phyloP scores from a whole-genome alignment of 129 eudicot species.

The Flaveria bidentis region DNA sequence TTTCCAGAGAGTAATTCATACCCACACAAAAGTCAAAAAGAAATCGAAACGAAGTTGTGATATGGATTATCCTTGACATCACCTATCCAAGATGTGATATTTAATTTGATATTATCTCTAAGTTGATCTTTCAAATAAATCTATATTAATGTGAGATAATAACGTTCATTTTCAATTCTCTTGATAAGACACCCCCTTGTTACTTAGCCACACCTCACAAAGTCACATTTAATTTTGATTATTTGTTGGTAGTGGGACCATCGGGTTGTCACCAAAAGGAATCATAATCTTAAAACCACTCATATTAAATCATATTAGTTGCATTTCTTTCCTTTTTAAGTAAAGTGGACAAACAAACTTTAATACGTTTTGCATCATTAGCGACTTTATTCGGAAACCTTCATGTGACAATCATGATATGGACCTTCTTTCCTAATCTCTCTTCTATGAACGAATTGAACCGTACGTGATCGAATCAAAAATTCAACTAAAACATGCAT shows the following conservation, averaged over 20 bases:
- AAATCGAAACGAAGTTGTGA: too few relatives aligned
- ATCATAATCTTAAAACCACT: slow-evolving; percentile 82
- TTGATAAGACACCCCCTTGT: slow-evolving; percentile 39
- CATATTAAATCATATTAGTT: slow-evolving; percentile 52
- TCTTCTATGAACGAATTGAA: slow-evolving; percentile 21
- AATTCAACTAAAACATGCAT: too few relatives aligned
- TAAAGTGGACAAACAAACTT: slow-evolving; percentile 65
- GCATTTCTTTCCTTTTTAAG: slow-evolving; percentile 48
- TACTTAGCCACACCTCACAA: slow-evolving; percentile 39
- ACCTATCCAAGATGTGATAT: slow-evolving; percentile 25
- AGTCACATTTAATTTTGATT: slow-evolving; percentile 5
- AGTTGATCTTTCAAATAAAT: slow-evolving; percentile 4
- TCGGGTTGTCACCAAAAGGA: slow-evolving; percentile 60
- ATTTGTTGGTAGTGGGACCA: slow-evolving; percentile 35
- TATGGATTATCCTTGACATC: neutral
- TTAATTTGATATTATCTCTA: slow-evolving; percentile 40
- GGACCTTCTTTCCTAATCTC: slow-evolving; percentile 24
- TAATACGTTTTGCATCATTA: slow-evolving; percentile 44
- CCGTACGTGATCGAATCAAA: too few relatives aligned
- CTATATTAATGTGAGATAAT: slow-evolving; percentile 18
- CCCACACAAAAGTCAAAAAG: too few relatives aligned
- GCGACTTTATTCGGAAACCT: slow-evolving; percentile 43
- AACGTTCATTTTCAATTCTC: slow-evolving; percentile 30
- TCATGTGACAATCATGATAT: slow-evolving; percentile 35
- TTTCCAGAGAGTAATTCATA: too few relatives aligned